Percentiles rank a stretch among this genome's conserved stretches.
phyloP scores from a whole-genome alignment of 1,284 basidiomycete species.

The Sphagnurus paluster region DNA sequence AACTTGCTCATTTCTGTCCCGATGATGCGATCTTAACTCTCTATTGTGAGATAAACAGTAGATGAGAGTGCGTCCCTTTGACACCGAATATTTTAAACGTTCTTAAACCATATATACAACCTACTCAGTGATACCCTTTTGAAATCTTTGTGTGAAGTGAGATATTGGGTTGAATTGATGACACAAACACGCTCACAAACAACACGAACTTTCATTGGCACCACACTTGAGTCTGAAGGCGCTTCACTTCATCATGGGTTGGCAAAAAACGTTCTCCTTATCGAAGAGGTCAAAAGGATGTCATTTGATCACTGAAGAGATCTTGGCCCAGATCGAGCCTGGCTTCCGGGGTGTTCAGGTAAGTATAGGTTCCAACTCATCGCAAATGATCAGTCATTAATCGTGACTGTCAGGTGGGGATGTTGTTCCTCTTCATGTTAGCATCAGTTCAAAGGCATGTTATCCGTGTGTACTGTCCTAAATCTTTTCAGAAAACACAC shows the following conservation, averaged over 20 bases:
- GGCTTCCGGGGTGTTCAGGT: constrained; percentile 76
- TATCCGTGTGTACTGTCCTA: neutral
- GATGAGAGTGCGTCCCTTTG: too few species aligned
- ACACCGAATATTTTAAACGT: too few species aligned
- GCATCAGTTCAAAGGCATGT: constrained; percentile 21
- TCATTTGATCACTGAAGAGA: constrained; percentile 85
- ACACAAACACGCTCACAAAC: too few species aligned
- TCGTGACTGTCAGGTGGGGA: constrained; percentile 52
- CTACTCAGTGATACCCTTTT: too few species aligned
- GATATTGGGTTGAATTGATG: too few species aligned
- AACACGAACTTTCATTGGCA: neutral
- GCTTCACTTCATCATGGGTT: constrained; percentile 61
- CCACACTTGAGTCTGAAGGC: neutral
- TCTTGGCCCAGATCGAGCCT: constrained; percentile 68
- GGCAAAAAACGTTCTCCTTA: constrained; percentile 87
- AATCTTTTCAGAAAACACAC: constrained; percentile 74
- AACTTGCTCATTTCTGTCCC: too few species aligned
- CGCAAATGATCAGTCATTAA: constrained; percentile 2
- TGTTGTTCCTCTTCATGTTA: constrained; percentile 77
- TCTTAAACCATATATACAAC: too few species aligned
- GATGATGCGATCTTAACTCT: too few species aligned
- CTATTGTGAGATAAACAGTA: too few species aligned
- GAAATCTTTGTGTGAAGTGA: too few species aligned
- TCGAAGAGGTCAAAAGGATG: constrained; percentile 66
- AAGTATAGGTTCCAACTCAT: constrained; percentile 16